These are phyloP conservation scores for Cyclanthera cordifolia DNA, from an alignment of 306 rosid species.

Conservation along the genomic window DNA sequence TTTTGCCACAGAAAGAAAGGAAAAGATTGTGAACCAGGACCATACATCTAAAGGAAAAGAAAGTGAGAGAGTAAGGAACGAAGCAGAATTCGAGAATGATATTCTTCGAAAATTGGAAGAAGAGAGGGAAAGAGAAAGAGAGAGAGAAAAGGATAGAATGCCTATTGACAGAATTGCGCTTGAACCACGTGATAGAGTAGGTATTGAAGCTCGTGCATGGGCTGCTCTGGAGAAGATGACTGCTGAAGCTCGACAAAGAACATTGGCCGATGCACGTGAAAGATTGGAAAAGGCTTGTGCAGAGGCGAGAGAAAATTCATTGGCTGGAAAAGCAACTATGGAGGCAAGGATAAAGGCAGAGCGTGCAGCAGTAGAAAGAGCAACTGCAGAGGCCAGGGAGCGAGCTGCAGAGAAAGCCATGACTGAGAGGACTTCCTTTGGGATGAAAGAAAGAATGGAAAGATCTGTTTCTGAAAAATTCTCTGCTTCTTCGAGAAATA, in stretches of 20 bases:
- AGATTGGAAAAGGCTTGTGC: slow-evolving; percentile 91
- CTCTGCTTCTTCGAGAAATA: slow-evolving; percentile 37
- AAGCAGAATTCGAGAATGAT: slow-evolving; percentile 55
- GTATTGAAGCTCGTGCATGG: slow-evolving; percentile 60
- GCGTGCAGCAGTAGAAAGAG: slow-evolving; percentile 86
- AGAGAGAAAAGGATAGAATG: slow-evolving; percentile 89
- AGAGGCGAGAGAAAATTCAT: slow-evolving; percentile 79
- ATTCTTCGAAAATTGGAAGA: slow-evolving; percentile 59
- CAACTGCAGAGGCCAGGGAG: slow-evolving; percentile 85
- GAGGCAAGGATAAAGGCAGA: slow-evolving; percentile 82
- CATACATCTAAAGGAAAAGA: slow-evolving; percentile 33
- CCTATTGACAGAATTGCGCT: slow-evolving; percentile 63
- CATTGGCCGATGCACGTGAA: slow-evolving; percentile 73
- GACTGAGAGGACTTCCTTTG: slow-evolving; percentile 58
- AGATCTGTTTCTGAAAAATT: slow-evolving; percentile 85
- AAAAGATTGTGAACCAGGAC: slow-evolving; percentile 26
- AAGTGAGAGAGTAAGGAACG: slow-evolving; percentile 46
- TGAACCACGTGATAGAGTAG: slow-evolving; percentile 65
- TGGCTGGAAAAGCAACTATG: slow-evolving; percentile 48
- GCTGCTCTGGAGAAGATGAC: slow-evolving; percentile 76
- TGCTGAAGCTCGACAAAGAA: slow-evolving; percentile 80
- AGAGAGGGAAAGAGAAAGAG: slow-evolving; percentile 90
- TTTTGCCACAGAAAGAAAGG: slow-evolving; percentile 36
- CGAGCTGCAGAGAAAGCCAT: slow-evolving; percentile 69
- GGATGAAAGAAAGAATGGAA: slow-evolving; percentile 52